These are phyloP conservation scores for Fomitopsis betulina DNA, from an alignment of 1,284 basidiomycete species.

Conservation along the genomic window DNA sequence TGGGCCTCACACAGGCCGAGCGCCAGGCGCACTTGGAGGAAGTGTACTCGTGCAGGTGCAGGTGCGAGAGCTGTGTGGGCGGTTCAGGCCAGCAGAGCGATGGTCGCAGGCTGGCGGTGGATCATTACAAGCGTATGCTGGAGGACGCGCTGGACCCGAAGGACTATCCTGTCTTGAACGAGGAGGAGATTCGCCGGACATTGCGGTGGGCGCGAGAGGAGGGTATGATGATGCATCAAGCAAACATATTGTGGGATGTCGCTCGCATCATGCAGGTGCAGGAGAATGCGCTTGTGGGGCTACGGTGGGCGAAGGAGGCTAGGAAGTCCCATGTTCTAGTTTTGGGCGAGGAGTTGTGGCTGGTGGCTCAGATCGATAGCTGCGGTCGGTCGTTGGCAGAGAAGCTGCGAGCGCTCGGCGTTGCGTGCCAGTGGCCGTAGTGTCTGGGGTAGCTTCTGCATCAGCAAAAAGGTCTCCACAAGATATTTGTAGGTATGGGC, in stretches of 20 bases:
- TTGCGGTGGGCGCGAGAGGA: background rate
- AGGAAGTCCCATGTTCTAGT: background rate
- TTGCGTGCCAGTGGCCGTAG: background rate
- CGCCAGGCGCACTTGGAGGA: constrained; percentile 25
- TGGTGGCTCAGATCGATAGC: background rate
- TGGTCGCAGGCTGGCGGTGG: background rate
- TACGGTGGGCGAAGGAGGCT: background rate
- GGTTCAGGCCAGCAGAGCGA: background rate
- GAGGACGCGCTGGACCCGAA: background rate
- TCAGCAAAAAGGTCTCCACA: no score
- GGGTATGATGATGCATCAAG: background rate
- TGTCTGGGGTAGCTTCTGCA: no score
- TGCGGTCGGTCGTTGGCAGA: background rate
- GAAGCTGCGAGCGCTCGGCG: background rate
- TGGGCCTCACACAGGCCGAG: constrained; percentile 20
- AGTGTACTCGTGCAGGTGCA: constrained; percentile 34
- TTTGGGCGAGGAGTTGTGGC: background rate
- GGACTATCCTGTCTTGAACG: background rate
- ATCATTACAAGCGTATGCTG: background rate
- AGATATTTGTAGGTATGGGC: no score
- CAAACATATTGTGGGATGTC: background rate
- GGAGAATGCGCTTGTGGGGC: background rate
- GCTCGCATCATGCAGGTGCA: background rate
- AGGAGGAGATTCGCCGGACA: background rate
- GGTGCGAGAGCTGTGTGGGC: constrained; percentile 28